These are phyloP conservation scores for Oropetium thomaeum DNA, from an alignment of 176 grass and related monocot genomes.

Conservation along the genomic window DNA sequence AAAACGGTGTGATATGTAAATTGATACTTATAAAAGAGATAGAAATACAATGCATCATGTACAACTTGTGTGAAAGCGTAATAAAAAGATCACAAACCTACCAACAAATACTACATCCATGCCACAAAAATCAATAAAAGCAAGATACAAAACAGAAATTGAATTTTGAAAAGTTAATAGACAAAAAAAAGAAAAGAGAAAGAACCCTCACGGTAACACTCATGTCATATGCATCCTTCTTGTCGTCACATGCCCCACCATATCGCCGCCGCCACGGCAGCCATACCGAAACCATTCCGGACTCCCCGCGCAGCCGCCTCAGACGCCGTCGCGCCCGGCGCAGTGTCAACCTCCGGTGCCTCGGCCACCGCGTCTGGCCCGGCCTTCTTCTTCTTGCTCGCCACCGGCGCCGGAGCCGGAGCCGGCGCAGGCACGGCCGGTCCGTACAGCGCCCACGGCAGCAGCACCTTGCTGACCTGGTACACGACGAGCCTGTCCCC, in stretches of 20 bases:
- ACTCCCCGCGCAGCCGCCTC: not conserved
- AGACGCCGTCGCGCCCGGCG: conserved; percentile 28
- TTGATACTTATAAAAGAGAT: not conserved
- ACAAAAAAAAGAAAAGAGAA: no score
- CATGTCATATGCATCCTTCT: not conserved
- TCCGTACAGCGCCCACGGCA: conserved; percentile 67
- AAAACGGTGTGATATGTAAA: not conserved
- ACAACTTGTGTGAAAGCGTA: conserved; percentile 4
- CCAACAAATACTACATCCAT: conserved; percentile 9
- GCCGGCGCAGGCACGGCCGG: conserved; percentile 47
- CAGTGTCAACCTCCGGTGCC: conserved; percentile 25
- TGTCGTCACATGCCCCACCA: conserved; percentile 50
- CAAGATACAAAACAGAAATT: not conserved
- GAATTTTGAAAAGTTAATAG: not conserved
- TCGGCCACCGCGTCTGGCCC: conserved; percentile 22
- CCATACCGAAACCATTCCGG: conserved; percentile 4
- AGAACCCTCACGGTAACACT: not conserved
- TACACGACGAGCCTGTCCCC: conserved; percentile 69
- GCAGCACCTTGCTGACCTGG: conserved; percentile 80
- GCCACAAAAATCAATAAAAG: not conserved
- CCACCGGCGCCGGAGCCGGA: conserved; percentile 19
- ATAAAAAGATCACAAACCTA: not conserved
- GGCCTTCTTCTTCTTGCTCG: conserved; percentile 49
- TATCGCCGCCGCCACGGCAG: conserved; percentile 31
- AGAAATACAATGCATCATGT: not conserved